A percentile compares a stretch with the other conserved stretches of the same genome.
These are phyloP conservation scores for Termitomyces bulborhizus DNA, from an alignment of 768 basidiomycete genomes.

Conservation along the genomic window DNA sequence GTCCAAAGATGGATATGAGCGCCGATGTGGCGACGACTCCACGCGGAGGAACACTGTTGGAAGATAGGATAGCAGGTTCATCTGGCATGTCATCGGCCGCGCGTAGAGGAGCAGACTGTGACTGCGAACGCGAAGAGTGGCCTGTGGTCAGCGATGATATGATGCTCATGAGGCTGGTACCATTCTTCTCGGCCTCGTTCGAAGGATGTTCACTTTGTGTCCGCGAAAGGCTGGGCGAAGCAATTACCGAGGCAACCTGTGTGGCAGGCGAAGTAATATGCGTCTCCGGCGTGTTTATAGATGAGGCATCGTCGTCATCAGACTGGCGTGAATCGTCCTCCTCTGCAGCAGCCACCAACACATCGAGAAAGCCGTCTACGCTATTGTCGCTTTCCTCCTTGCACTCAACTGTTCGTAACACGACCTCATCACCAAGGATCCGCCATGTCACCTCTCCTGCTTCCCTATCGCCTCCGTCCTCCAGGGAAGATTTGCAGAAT, in stretches of 20 bases:
- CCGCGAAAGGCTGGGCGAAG: constrained; percentile 52
- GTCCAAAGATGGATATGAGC: constrained; percentile 60
- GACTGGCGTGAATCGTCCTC: constrained; percentile 16
- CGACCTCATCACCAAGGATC: constrained; percentile 65
- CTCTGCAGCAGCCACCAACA: constrained; percentile 35
- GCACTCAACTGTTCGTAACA: constrained; percentile 43
- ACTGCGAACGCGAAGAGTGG: constrained; percentile 51
- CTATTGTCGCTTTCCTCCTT: constrained; percentile 18
- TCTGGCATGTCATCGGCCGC: constrained; percentile 29
- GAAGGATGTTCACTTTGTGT: constrained; percentile 49
- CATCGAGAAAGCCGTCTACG: constrained; percentile 28
- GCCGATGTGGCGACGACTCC: constrained; percentile 58
- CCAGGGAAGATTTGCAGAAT: constrained; percentile 26
- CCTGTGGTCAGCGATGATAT: constrained; percentile 55
- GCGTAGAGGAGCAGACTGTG: constrained; percentile 46
- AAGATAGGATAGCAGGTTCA: constrained; percentile 13
- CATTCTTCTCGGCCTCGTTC: constrained; percentile 29
- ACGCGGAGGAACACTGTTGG: constrained; percentile 29
- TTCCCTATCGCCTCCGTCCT: constrained; percentile 25
- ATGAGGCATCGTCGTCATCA: constrained; percentile 40
- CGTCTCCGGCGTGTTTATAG: constrained; percentile 30
- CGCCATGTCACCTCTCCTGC: constrained; percentile 44
- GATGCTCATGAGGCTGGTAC: constrained; percentile 46
- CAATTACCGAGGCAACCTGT: constrained; percentile 20
- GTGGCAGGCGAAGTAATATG: constrained; percentile 27